Evolutionary conservation across 768 basidiomycete genomes (phyloP).

Genomic region (Suillus subaureus): DNA sequence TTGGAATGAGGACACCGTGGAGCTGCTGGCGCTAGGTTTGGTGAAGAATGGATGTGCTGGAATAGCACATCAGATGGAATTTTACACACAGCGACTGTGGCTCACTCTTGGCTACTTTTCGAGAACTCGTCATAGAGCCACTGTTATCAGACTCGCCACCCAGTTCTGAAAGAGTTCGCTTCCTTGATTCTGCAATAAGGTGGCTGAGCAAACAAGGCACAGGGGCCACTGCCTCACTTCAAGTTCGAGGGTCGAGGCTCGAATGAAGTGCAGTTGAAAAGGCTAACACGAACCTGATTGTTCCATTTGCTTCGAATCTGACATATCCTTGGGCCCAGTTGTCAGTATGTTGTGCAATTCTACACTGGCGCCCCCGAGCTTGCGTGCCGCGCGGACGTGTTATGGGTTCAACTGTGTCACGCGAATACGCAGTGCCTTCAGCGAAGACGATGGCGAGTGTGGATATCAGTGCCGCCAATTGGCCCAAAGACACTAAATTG

Average conservation of each 20-base stretch:
- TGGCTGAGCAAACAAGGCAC: not conserved
- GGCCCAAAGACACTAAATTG: not conserved
- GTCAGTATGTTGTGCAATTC: constrained; percentile 14
- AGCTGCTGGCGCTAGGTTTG: constrained; percentile 21
- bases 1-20: constrained; percentile 22
- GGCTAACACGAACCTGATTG: constrained; percentile 1
- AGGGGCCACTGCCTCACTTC: not conserved
- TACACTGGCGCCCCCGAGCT: not conserved
- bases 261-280: not conserved
- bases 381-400: not conserved
- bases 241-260: not conserved
- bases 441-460: not conserved
- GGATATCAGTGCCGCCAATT: not conserved
- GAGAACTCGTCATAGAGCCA: constrained; percentile 17
- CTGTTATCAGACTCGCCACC: constrained; percentile 9
- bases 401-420: not conserved
- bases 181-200: constrained; percentile 10
- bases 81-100: not conserved
- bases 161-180: constrained; percentile 22
- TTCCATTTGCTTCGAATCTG: not conserved
- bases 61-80: not conserved
- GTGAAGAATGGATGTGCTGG: constrained; percentile 48
- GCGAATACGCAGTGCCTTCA: not conserved
- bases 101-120: constrained; percentile 32
- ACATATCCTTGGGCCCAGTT: not conserved